Percentiles rank a stretch among this genome's conserved stretches.
Evolutionary conservation across 1,284 basidiomycete species (phyloP).

Genomic region (Phlebopus sp.): DNA sequence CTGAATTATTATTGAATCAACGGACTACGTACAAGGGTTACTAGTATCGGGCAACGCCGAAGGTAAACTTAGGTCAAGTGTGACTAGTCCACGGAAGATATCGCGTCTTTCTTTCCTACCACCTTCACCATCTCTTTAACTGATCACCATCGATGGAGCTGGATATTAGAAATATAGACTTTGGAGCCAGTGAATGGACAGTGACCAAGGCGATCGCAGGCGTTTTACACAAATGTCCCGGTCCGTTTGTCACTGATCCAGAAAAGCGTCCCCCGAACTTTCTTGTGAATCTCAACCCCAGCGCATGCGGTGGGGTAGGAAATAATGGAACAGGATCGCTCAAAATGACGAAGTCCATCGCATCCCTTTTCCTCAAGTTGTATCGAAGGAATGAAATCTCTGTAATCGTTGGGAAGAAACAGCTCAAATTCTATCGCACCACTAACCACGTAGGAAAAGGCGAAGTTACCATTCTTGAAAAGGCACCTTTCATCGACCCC

Average conservation of each 20-base stretch:
- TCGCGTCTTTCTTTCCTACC: too few relatives aligned
- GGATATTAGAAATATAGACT: constrained; percentile 44
- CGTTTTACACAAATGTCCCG: constrained; percentile 50
- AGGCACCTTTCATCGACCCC: constrained; percentile 62
- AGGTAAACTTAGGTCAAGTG: too few relatives aligned
- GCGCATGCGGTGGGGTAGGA: constrained; percentile 46
- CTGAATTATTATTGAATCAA: too few relatives aligned
- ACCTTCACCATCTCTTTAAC: too few relatives aligned
- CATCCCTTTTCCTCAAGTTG: constrained; percentile 46
- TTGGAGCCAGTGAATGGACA: constrained; percentile 49
- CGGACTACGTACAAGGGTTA: too few relatives aligned
- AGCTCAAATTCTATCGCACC: constrained; percentile 26
- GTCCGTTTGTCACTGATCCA: constrained; percentile 34
- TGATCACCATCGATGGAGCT: constrained; percentile 45
- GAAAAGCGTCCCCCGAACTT: constrained; percentile 52
- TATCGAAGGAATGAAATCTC: constrained; percentile 35
- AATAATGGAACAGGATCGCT: constrained; percentile 58
- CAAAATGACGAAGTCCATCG: constrained; percentile 40
- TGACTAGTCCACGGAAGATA: too few relatives aligned
- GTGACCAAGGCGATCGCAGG: constrained; percentile 53
- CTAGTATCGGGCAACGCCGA: too few relatives aligned
- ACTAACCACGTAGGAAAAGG: constrained; percentile 18
- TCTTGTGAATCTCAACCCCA: constrained; percentile 47
- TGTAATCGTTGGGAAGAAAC: constrained; percentile 37
- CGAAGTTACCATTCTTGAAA: constrained; percentile 41